These are phyloP conservation scores for Botryosphaeria dothidea DNA, from an alignment of 2,329 filamentous ascomycete species.

Conservation along the genomic window DNA sequence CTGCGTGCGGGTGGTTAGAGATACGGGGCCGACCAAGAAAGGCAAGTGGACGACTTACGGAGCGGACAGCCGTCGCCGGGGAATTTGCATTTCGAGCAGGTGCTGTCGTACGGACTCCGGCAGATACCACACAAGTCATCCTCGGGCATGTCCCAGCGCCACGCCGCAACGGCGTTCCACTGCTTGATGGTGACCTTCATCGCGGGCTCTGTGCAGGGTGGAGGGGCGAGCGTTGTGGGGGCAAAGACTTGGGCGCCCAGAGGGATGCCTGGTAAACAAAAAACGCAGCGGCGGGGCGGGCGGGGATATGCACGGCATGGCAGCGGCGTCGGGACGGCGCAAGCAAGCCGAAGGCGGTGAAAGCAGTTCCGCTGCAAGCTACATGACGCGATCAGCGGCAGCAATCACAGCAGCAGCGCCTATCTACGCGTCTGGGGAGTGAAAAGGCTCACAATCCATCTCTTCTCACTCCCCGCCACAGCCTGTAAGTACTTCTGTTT, in stretches of 20 bases:
- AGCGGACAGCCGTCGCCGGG: conserved; percentile 94
- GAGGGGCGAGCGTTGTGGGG: conserved; percentile 20
- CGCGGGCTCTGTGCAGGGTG: neutral
- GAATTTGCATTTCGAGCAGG: conserved; percentile 96
- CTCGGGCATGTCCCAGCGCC: conserved; percentile 96
- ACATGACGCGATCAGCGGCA: conserved; percentile 14
- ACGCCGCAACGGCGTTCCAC: conserved; percentile 93
- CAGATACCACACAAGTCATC: conserved; percentile 99
- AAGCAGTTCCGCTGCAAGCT: neutral
- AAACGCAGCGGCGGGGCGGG: neutral
- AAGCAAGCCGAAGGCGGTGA: conserved; percentile 18
- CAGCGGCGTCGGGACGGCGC: neutral
- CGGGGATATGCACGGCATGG: neutral
- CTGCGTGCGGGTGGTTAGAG: conserved; percentile 49
- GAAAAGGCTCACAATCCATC: neutral
- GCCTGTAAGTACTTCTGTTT: conserved; percentile 2
- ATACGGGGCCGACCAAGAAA: neutral
- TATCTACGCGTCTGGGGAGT: neutral
- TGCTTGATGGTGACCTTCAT: conserved; percentile 97
- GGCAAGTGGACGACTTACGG: conserved; percentile 57
- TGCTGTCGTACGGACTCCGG: conserved; percentile 95
- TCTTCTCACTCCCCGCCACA: neutral
- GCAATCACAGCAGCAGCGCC: conserved; percentile 7
- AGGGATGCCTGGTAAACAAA: conserved; percentile 22
- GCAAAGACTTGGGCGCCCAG: conserved; percentile 23